Conservation (phyloP, 106 monocot species). For the Dioscorea dumetorum region DNA sequence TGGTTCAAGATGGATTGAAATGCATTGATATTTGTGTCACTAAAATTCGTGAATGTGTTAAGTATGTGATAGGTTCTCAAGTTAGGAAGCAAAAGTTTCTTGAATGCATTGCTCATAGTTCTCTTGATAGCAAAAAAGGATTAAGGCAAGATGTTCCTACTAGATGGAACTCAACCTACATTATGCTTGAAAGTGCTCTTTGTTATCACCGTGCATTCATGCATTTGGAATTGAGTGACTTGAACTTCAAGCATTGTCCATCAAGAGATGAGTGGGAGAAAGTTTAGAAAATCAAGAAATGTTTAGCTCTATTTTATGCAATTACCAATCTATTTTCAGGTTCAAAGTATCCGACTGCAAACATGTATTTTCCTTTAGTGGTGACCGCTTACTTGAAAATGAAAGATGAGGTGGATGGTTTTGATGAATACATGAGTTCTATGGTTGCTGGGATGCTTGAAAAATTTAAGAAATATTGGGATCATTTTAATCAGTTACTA, state of each 20-base stretch:
- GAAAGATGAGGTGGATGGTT: neutral
- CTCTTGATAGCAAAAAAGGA: neutral
- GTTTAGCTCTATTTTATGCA: neutral
- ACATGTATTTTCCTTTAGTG: slow-evolving; percentile 1
- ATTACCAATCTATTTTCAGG: slow-evolving; percentile 5
- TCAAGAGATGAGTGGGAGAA: neutral
- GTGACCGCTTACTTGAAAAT: neutral
- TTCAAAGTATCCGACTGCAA: slow-evolving; percentile 4
- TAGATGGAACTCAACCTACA: slow-evolving; percentile 1
- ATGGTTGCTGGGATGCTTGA: neutral
- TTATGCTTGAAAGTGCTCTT: slow-evolving; percentile 8
- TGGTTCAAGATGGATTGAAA: slow-evolving; percentile 9
- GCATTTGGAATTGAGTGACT: neutral
- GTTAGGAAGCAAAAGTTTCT: slow-evolving; percentile 4
- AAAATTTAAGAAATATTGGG: neutral
- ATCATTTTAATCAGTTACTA: neutral
- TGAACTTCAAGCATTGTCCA: slow-evolving; percentile 6
- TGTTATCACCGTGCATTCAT: neutral
- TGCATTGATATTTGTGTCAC: neutral
- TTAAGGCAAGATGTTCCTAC: slow-evolving; percentile 11
- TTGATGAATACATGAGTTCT: neutral
- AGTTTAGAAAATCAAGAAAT: neutral
- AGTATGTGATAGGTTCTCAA: slow-evolving; percentile 9
- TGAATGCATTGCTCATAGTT: neutral
- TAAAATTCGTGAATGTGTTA: neutral